phyloP scores from a whole-genome alignment of 352 stramenopile species.

The Pythium scleroteichum region DNA sequence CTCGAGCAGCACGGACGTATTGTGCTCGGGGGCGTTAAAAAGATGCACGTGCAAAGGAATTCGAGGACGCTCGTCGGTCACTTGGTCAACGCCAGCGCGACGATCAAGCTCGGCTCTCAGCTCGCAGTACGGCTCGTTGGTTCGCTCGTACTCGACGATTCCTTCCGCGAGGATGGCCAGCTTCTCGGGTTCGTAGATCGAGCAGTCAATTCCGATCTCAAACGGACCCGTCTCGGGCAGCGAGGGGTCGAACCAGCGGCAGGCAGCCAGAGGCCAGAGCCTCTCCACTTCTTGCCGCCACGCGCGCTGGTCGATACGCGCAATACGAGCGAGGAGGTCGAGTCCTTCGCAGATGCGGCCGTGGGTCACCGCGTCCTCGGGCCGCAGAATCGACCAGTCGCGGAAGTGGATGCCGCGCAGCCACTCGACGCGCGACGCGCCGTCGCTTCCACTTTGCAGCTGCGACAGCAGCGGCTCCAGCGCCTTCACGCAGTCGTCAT shows the following conservation, averaged over 20 bases:
- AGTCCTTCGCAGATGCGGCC: constrained; percentile 1
- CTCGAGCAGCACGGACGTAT: too few relatives aligned
- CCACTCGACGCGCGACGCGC: not conserved
- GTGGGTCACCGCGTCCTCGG: not conserved
- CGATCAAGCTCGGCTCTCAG: too few relatives aligned
- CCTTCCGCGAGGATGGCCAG: not conserved
- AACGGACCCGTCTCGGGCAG: not conserved
- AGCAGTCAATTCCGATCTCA: not conserved
- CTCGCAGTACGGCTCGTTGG: not conserved
- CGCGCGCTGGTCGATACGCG: not conserved
- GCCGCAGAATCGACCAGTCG: too few relatives aligned
- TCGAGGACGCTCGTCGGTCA: too few relatives aligned
- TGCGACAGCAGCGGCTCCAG: too few relatives aligned
- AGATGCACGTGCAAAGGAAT: too few relatives aligned
- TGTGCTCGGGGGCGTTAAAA: too few relatives aligned
- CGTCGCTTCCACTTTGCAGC: not conserved
- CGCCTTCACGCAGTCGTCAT: too few relatives aligned
- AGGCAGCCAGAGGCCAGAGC: not conserved
- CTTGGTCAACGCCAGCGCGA: too few relatives aligned
- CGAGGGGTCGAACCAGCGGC: not conserved
- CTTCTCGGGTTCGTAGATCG: not conserved
- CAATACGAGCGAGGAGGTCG: not conserved
- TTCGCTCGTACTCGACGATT: not conserved
- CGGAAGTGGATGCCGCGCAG: not conserved
- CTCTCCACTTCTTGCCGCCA: not conserved